Base-by-base conservation (phyloP, 2,329 filamentous ascomycete species). In the Periglandula ipomoeae region DNA sequence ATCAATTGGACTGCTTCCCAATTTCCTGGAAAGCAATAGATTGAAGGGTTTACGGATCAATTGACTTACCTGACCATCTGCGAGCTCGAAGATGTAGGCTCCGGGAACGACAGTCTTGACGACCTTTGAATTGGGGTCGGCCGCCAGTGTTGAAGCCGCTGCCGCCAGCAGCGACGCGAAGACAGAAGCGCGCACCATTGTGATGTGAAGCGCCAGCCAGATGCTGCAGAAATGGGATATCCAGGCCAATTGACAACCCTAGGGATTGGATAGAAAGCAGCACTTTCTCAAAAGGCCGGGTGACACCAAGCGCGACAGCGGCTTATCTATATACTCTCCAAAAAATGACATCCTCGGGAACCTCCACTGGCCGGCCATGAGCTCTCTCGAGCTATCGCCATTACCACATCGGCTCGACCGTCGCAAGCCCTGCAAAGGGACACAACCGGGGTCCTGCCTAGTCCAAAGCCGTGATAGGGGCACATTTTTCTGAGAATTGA, bases 41-140 rank as follows among this genome's bases (percentile, higher is more conserved):
- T 19, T 26, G 17, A 7, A 32, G n/a, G n/a, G n/a, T n/a, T n/a
- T n/a, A n/a, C n/a, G n/a, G n/a, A n/a, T n/a, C n/a, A n/a, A n/a
- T n/a, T 8, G 15, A 59, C 63, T 38, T 20, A 54, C 53, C 24
- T 52, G 37, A 17, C 49, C 52, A 2, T 50, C 24, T 7, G 46
- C 37, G 2, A 56, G 40, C 60, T 60, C 55, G 32, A 55, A 48
- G 15, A 57, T 57, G 35, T 48, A 59, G 13, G 53, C 57, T 20
- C 57, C 55, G 4, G 51, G 54, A 19, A 59, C 46, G 35, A 47
- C 4, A 1, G 32, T 37, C 17, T 23, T 44, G 38, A 26, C 22
- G 9, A 37, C 27, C 37, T 49, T 39, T 20, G 9, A 10, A 3
- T 40, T 49, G 26, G 39, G 27, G 24, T 38, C 30, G 34, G 39